Conservation (phyloP, 257 asterid species). For the Solanum lycopersicoides region DNA sequence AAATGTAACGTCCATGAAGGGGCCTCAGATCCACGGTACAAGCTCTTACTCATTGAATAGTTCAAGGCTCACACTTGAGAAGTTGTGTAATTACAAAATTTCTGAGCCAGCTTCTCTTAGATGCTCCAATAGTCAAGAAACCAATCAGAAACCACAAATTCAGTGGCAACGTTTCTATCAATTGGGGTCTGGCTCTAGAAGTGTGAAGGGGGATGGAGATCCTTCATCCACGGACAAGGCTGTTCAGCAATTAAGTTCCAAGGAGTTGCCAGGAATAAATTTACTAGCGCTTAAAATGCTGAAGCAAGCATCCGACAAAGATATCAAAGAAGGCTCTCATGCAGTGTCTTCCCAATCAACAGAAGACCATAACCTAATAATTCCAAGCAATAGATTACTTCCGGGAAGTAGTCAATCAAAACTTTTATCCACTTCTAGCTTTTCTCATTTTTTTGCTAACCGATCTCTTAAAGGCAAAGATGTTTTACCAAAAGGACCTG, state of each 20-base stretch:
- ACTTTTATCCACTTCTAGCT: constrained; percentile 19
- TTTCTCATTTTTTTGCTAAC: constrained; percentile 16
- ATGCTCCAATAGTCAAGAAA: constrained; percentile 6
- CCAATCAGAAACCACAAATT: background rate
- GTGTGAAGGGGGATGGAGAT: background rate
- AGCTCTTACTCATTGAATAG: background rate
- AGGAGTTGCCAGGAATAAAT: background rate
- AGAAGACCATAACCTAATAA: background rate
- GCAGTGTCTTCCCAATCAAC: constrained; percentile 2
- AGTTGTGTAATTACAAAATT: constrained; percentile 9
- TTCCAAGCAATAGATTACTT: background rate
- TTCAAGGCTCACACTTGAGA: constrained; percentile 2
- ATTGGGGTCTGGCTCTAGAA: background rate
- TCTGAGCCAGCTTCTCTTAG: constrained; percentile 1
- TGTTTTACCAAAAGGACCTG: background rate
- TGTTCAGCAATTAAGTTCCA: background rate
- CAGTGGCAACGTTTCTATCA: background rate
- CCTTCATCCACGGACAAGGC: background rate
- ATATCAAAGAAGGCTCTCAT: constrained; percentile 4
- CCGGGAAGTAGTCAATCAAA: constrained; percentile 5
- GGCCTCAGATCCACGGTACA: background rate
- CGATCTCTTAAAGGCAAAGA: constrained; percentile 10
- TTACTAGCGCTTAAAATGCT: background rate
- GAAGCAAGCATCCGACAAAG: background rate
- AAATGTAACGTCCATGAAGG: constrained; percentile 3